Evolutionary conservation across 768 basidiomycete genomes (phyloP), one percentile per base, ranked within the genome.

Genomic region (Trametes cingulata): DNA sequence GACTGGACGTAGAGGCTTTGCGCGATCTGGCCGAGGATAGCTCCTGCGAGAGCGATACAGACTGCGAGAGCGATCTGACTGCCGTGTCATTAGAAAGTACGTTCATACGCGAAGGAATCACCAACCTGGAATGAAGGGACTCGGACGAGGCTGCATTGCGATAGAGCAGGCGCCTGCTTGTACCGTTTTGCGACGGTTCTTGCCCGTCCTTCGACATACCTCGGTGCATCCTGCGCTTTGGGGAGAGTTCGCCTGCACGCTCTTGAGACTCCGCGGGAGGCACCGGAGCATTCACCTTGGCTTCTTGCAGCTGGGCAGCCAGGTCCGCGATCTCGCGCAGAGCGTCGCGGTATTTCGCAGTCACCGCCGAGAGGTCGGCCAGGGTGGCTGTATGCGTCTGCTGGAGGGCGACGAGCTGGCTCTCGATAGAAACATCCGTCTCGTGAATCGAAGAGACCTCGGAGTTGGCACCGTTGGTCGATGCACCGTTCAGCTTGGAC

Each of bases 41-140:
- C 83, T 93, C 94, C 94, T 98, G 95, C 80, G 95, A 95, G 68
- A 96, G 87, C 82, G 95, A 96, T 80, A 88, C 85, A 74, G 94
- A 95, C 76, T 91, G 91, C 78, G 91, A 93, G 66, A 88, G 85
- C 85, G 93, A 93, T 84, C 91, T 92, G 67, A 50, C 59, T 59
- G 57, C 58, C 51, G 46, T 50, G 40, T 62, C 58, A 59, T 48
- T 55, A 68, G 39, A 63, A 54, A 58, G 52, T 61, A 65, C 67
- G 49, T 58, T 46, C 25, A 51, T 52, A 37, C 42, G 40, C 43
- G 62, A 52, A 50, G 56, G 36, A 33, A 43, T 52, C 57, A 69
- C 71, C 65, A 74, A 88, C 90, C 91, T 92, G 84, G 85, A 82
- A 80, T 91, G 92, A 72, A 93, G 86, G 73, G 90, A 92, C 74